phyloP scores from a whole-genome alignment of 2,329 filamentous ascomycete species.

The Chrysosporium queenslandicum region DNA sequence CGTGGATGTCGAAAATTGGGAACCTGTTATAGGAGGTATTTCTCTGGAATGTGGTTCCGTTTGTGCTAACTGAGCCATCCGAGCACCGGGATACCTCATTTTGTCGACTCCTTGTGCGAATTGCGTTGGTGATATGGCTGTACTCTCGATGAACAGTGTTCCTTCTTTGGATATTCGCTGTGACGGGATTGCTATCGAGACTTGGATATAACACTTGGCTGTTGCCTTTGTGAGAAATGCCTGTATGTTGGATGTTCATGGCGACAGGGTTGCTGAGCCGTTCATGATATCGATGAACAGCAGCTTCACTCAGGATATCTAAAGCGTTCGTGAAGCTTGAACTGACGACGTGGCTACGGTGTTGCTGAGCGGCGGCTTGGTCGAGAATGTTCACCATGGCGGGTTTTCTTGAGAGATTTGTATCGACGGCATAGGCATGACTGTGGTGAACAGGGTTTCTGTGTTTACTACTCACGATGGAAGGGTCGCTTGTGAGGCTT shows the following conservation, averaged over 20 bases:
- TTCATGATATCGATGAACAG: too few species aligned
- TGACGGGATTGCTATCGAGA: not conserved
- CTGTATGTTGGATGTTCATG: too few species aligned
- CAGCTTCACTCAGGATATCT: too few species aligned
- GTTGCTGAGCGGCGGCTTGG: not conserved
- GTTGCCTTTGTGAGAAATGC: too few species aligned
- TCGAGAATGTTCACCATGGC: not conserved
- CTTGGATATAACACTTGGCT: not conserved
- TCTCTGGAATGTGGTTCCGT: not conserved
- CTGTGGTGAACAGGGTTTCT: not conserved
- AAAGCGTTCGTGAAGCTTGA: not conserved
- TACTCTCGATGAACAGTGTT: not conserved
- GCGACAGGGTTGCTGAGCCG: too few species aligned
- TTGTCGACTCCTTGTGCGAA: not conserved
- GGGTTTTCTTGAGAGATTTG: not conserved
- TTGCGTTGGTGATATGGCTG: not conserved
- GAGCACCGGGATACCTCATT: not conserved
- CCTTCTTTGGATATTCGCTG: not conserved
- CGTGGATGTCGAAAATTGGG: not conserved
- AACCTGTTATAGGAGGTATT: not conserved
- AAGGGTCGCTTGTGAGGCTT: not conserved
- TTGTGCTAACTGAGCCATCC: not conserved
- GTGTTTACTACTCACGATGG: not conserved
- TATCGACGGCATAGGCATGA: not conserved
- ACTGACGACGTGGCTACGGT: not conserved